Percentiles rank a stretch among this genome's conserved stretches.
Conservation (phyloP, 202 grass and related monocot species). For the Saccharum hybrid region DNA sequence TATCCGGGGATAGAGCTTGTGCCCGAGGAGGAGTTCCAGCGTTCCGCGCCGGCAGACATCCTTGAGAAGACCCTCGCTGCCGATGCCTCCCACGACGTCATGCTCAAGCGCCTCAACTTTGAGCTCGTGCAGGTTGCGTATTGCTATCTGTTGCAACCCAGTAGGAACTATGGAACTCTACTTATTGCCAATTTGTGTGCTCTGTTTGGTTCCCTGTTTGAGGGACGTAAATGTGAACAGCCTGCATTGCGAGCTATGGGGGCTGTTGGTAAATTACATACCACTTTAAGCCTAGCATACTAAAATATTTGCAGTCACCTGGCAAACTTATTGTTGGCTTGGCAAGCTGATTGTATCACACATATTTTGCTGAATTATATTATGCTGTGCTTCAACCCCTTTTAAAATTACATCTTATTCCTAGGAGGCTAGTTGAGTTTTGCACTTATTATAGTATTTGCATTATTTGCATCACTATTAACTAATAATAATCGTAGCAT, state of each 20-base stretch:
- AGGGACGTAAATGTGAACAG: background rate
- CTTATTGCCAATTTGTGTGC: background rate
- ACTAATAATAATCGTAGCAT: background rate
- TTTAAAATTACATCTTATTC: constrained; percentile 1
- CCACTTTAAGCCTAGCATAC: constrained; percentile 4
- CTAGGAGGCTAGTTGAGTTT: constrained; percentile 5
- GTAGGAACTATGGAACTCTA: background rate
- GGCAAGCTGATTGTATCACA: background rate
- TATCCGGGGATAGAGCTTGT: constrained; percentile 90
- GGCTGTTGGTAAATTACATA: background rate
- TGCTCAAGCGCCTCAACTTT: constrained; percentile 95
- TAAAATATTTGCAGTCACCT: background rate
- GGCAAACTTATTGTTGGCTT: constrained; percentile 1
- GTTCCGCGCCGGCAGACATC: constrained; percentile 61
- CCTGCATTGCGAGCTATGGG: background rate
- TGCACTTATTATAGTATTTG: background rate
- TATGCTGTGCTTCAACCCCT: constrained; percentile 1
- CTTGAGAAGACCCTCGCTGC: constrained; percentile 70
- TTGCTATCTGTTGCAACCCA: constrained; percentile 6
- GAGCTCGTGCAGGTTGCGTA: constrained; percentile 84
- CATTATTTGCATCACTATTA: background rate
- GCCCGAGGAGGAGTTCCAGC: constrained; percentile 81
- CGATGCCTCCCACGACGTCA: constrained; percentile 77
- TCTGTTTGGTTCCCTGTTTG: constrained; percentile 13
- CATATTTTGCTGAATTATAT: background rate